phyloP scores from a whole-genome alignment of 169 alveolate genomes.

The Eimeria acervulina region DNA sequence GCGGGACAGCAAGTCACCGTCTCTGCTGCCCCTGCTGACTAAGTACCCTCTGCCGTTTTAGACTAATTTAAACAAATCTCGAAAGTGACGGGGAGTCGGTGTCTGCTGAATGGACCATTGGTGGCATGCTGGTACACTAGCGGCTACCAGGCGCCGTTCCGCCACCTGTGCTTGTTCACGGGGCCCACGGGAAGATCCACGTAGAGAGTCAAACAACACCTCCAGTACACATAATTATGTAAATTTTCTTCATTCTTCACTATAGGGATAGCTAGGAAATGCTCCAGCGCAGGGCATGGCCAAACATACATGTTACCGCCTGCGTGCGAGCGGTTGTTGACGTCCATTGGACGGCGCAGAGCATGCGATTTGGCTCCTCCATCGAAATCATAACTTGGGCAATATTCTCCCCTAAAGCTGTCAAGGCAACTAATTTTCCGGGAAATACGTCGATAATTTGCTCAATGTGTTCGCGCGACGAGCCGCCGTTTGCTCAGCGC shows the following conservation, averaged over 20 bases:
- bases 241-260: background rate
- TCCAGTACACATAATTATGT: background rate
- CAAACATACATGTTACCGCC: background rate
- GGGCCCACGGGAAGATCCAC: constrained; percentile 53
- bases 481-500: background rate
- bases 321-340: background rate
- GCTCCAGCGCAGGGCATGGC: background rate
- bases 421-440: background rate
- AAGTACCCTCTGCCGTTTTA: constrained; percentile 5
- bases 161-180: constrained; percentile 41
- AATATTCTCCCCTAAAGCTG: background rate
- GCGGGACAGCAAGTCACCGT: constrained; percentile 55
- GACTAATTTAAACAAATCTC: background rate
- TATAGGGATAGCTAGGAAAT: background rate
- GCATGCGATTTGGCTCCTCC: background rate
- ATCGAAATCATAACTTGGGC: background rate
- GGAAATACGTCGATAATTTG: background rate
- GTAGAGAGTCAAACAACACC: background rate
- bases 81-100: constrained; percentile 19
- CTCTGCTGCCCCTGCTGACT: constrained; percentile 43
- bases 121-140: constrained; percentile 74
- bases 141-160: constrained; percentile 65
- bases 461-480: background rate
- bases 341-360: constrained; percentile 18
- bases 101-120: constrained; percentile 60